Evolutionary conservation across 306 rosid species (phyloP), one percentile per base, ranked within the genome.

Genomic region (Castanopsis chinensis): DNA sequence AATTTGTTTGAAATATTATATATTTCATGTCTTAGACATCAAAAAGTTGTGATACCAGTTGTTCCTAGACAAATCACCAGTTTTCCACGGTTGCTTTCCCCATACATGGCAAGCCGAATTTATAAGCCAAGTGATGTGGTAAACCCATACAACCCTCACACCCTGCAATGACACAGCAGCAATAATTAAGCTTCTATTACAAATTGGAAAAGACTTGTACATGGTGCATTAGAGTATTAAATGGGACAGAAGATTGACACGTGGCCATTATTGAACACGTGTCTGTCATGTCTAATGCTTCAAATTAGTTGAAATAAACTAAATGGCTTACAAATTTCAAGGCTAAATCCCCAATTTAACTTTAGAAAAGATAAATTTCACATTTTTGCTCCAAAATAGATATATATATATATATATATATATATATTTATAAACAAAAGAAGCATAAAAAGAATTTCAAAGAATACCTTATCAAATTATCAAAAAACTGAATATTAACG

Each of bases 51-150:
- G 67, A 7, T 86, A 94, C 98, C 97, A 92, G 32, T 92, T 94
- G 79, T 94, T 94, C 77, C 88, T 87, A 18, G 98, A 94, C 33
- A 92, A 84, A 77, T 94, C 98, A 49, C 84, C 86, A 18, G 98
- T 94, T 33, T 86, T 89, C 96, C 97, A 94, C 0, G 86, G 78
- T 21, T 87, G 94, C 2, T 74, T 83, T 19, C 98, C 98, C 97
- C 97, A 94, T 0, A 92, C 94, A 82, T 94, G 98, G 90, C 97
- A 94, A 71, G 92, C 98, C 67, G 98, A 94, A 77, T 94, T 92
- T n/a, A 94, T 96, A 1, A 94, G 82, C 97, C 98, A 94, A 72
- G 97, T 94, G 20, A 89, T 87, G 78, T 94, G 98, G 75, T 94
- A 94, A 49, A 94, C 97, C 97, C 97, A 92, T 73, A 83, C 78